Evolutionary conservation across 2,329 filamentous ascomycete genomes (phyloP).

Genomic region (Neonectria hederae): DNA sequence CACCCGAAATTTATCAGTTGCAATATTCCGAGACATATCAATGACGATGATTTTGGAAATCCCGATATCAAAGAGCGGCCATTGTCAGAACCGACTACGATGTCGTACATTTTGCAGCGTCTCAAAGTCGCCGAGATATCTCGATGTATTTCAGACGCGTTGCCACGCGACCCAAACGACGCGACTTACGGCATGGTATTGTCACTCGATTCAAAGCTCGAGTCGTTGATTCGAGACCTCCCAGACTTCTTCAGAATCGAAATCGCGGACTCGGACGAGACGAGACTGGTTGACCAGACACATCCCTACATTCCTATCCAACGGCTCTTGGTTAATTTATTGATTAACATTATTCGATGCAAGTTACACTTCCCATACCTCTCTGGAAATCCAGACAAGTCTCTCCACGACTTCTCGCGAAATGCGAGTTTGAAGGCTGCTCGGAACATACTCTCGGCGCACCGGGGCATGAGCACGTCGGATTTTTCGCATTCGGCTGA

Average conservation of each 20-base stretch:
- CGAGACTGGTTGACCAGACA: neutral
- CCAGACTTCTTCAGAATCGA: neutral
- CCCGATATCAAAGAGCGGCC: slow-evolving; percentile 2
- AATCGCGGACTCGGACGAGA: neutral
- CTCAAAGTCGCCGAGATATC: neutral
- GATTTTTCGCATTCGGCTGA: neutral
- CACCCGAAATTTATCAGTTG: neutral
- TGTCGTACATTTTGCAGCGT: slow-evolving; percentile 1
- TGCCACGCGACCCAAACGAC: neutral
- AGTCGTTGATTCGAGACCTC: neutral
- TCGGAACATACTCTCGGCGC: neutral
- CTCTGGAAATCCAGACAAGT: neutral
- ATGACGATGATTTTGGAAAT: neutral
- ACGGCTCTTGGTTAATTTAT: neutral
- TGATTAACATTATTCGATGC: neutral
- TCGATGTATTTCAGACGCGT: neutral
- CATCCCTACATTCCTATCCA: neutral
- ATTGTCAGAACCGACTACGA: neutral
- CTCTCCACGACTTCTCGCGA: neutral
- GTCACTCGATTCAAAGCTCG: neutral
- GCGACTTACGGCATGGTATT: neutral
- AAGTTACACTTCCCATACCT: neutral
- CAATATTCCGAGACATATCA: slow-evolving; percentile 1
- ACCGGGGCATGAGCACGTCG: neutral
- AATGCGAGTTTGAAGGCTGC: neutral